phyloP scores from a whole-genome alignment of 352 stramenopile species.

The Phytophthora megakarya region DNA sequence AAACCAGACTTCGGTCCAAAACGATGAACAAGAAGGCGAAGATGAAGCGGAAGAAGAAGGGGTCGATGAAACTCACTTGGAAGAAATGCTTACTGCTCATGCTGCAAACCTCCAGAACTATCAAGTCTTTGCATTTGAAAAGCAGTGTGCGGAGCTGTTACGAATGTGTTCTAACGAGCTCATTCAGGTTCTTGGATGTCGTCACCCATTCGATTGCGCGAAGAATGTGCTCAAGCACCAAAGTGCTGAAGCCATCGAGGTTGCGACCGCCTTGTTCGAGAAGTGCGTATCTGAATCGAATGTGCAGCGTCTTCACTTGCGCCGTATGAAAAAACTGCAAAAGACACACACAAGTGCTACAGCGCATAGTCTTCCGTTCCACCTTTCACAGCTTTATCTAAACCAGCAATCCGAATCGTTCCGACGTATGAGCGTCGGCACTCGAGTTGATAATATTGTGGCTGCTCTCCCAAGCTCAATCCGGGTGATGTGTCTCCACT shows the following conservation, averaged over 20 bases:
- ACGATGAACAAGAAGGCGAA: constrained; percentile 14
- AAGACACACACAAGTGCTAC: constrained; percentile 45
- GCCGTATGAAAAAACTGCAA: constrained; percentile 43
- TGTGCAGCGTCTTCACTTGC: constrained; percentile 54
- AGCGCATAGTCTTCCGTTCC: constrained; percentile 59
- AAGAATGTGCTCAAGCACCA: constrained; percentile 72
- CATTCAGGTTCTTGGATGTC: constrained; percentile 58
- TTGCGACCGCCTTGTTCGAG: constrained; percentile 42
- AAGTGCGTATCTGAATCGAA: constrained; percentile 46
- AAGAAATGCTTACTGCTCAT: constrained; percentile 35
- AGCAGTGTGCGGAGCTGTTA: constrained; percentile 43
- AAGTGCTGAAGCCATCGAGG: constrained; percentile 44
- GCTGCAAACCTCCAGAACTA: constrained; percentile 33
- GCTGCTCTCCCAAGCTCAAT: constrained; percentile 41
- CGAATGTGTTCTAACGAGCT: constrained; percentile 60
- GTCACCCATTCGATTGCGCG: constrained; percentile 47
- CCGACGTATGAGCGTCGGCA: constrained; percentile 58
- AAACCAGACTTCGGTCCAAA: constrained; percentile 16
- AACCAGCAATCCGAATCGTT: constrained; percentile 68
- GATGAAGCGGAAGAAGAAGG: constrained; percentile 21
- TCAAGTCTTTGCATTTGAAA: constrained; percentile 55
- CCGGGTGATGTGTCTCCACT: constrained; percentile 60
- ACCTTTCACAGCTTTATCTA: constrained; percentile 72
- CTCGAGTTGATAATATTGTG: constrained; percentile 49
- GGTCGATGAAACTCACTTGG: constrained; percentile 26